Percentiles rank a stretch among this genome's conserved stretches.
These are phyloP conservation scores for Gremmenia infestans DNA, from an alignment of 2,329 filamentous ascomycete species.

Conservation along the genomic window DNA sequence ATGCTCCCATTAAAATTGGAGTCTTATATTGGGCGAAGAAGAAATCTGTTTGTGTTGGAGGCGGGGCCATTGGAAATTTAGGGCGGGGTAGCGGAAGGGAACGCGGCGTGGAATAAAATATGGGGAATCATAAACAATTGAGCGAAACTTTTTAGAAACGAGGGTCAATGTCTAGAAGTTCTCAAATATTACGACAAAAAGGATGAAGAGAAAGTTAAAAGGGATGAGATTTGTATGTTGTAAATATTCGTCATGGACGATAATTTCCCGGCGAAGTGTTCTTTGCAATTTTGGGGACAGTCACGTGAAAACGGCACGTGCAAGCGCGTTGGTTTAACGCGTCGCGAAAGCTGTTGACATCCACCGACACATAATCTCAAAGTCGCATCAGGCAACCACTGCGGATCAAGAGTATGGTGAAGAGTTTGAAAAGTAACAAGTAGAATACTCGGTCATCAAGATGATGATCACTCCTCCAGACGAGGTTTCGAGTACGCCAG, in stretches of 20 bases:
- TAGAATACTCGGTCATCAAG: neutral
- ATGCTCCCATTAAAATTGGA: conserved; percentile 20
- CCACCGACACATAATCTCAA: neutral
- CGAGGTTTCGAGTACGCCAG: conserved; percentile 13
- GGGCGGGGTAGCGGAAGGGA: conserved; percentile 9
- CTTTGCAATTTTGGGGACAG: no score
- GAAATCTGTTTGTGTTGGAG: conserved; percentile 15
- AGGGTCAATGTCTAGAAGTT: neutral
- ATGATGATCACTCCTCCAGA: conserved; percentile 28
- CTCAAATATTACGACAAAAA: no score
- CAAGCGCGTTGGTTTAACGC: neutral
- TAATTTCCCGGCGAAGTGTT: no score
- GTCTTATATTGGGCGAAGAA: conserved; percentile 23
- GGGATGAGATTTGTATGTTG: no score
- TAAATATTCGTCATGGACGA: no score
- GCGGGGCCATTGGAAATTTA: conserved; percentile 15
- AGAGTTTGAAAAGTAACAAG: neutral
- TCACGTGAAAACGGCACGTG: no score
- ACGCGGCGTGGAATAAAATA: conserved; percentile 1
- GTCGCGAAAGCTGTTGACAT: neutral
- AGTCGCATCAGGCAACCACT: no score
- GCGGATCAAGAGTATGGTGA: no score
- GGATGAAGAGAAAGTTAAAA: no score
- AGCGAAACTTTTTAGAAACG: neutral
- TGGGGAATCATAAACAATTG: neutral